A percentile compares a stretch with the other conserved stretches of the same genome.
Conservation (phyloP, 176 grass and related monocot genomes). For the Neostapfia colusana region DNA sequence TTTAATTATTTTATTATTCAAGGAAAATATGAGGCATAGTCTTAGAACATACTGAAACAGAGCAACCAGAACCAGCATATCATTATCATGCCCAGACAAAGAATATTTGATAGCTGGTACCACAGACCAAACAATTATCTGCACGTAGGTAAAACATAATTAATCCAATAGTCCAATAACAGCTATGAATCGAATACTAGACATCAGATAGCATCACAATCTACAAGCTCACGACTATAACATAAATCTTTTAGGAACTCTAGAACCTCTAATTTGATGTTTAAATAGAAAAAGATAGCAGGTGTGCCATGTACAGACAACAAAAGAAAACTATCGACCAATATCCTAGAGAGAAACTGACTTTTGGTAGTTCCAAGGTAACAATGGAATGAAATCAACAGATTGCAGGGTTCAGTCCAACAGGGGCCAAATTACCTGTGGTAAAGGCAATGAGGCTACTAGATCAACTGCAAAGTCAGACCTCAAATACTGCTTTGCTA, state of each 20-base stretch:
- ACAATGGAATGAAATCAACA: background rate
- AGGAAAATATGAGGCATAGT: slow-evolving; percentile 81
- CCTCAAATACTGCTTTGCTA: slow-evolving; percentile 70
- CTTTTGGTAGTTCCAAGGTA: background rate
- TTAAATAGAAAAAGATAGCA: background rate
- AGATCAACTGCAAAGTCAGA: slow-evolving; percentile 75
- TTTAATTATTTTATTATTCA: slow-evolving; percentile 80
- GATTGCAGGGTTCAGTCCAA: slow-evolving; percentile 7
- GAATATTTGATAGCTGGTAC: slow-evolving; percentile 78
- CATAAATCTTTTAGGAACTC: background rate
- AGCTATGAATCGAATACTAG: background rate
- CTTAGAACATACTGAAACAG: slow-evolving; percentile 85
- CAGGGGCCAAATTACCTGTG: slow-evolving; percentile 62
- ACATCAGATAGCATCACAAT: slow-evolving; percentile 10
- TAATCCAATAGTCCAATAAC: slow-evolving; percentile 40
- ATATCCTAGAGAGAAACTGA: background rate
- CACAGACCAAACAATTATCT: slow-evolving; percentile 91
- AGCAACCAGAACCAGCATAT: slow-evolving; percentile 65
- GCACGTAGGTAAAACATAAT: slow-evolving; percentile 28
- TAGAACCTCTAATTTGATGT: slow-evolving; percentile 23
- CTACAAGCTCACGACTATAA: background rate
- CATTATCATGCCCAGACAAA: slow-evolving; percentile 66
- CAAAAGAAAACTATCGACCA: background rate
- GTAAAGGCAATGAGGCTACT: slow-evolving; percentile 81
- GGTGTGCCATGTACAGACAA: background rate